A percentile compares a stretch with the other conserved stretches of the same genome.
These are phyloP conservation scores for Quaeritorhiza haematococci DNA, from an alignment of 371 early-diverging fungal species.

Conservation along the genomic window DNA sequence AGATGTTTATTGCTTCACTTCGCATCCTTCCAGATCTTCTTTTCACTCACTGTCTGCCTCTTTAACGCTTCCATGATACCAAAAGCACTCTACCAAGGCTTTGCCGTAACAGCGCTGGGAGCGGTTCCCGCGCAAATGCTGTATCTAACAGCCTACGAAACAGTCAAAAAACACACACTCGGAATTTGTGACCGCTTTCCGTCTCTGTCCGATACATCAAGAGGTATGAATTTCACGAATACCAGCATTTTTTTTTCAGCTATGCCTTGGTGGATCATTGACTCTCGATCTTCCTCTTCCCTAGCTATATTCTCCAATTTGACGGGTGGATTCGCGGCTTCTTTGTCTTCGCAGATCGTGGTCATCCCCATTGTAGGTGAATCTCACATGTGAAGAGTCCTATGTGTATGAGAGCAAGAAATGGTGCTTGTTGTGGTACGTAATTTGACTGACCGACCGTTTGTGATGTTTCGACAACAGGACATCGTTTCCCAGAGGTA, in stretches of 20 bases:
- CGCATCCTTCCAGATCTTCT: no score
- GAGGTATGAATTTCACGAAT: not conserved
- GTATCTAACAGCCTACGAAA: slow-evolving; percentile 19
- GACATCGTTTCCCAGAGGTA: slow-evolving; percentile 23
- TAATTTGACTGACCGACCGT: no score
- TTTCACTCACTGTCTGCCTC: no score
- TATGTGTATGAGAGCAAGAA: no score
- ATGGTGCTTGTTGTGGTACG: no score
- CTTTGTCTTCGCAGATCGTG: slow-evolving; percentile 13
- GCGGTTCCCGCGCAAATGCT: slow-evolving; percentile 21
- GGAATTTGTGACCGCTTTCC: not conserved
- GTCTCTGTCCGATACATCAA: no score
- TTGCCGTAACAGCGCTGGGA: slow-evolving; percentile 16
- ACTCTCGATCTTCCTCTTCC: no score
- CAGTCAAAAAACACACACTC: not conserved
- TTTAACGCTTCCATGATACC: no score
- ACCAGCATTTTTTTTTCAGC: not conserved
- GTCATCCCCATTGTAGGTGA: slow-evolving; percentile 22
- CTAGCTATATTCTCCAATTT: not conserved
- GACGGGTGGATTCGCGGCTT: not conserved
- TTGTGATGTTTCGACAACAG: no score
- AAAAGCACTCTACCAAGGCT: slow-evolving; percentile 24
- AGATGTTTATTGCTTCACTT: no score
- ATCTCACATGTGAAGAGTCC: no score
- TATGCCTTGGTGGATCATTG: not conserved